These are phyloP conservation scores for Ganoderma sinense DNA, from an alignment of 1,284 basidiomycete species.

Conservation along the genomic window DNA sequence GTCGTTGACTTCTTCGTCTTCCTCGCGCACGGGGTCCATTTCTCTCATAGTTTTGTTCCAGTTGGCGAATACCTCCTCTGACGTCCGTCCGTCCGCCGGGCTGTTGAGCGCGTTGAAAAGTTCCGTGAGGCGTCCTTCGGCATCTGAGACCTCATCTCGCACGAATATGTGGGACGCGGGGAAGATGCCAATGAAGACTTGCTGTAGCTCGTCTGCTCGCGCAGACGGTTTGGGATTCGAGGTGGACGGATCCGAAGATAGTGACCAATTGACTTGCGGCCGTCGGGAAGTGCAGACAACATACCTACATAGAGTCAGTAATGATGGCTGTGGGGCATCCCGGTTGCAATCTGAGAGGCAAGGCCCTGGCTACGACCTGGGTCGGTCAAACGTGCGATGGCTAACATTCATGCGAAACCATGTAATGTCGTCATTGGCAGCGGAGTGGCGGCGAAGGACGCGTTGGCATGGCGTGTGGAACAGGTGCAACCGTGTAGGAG, in stretches of 20 bases:
- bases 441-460: slow-evolving; percentile 4
- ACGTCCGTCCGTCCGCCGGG: slow-evolving; percentile 40
- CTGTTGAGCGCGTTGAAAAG: slow-evolving; percentile 60
- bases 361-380: neutral
- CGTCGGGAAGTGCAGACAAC: slow-evolving; percentile 84
- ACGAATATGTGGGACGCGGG: slow-evolving; percentile 91
- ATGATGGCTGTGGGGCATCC: slow-evolving; percentile 1
- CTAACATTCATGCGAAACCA: neutral
- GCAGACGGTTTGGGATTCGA: slow-evolving; percentile 54
- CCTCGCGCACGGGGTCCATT: slow-evolving; percentile 76
- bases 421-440: neutral
- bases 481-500: neutral
- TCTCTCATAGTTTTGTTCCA: slow-evolving; percentile 49
- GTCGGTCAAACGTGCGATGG: neutral
- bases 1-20: slow-evolving; percentile 65
- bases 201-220: slow-evolving; percentile 77
- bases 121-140: slow-evolving; percentile 84
- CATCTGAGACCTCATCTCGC: slow-evolving; percentile 89
- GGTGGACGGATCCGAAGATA: slow-evolving; percentile 60
- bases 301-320: slow-evolving; percentile 60
- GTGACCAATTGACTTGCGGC: slow-evolving; percentile 71
- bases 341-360: neutral
- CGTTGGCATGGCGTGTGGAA: neutral
- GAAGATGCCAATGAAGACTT: slow-evolving; percentile 97
- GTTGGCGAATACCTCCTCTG: slow-evolving; percentile 47